Evolutionary conservation across 495 filamentous ascomycete species (phyloP).

Genomic region (Daldinia decipiens): DNA sequence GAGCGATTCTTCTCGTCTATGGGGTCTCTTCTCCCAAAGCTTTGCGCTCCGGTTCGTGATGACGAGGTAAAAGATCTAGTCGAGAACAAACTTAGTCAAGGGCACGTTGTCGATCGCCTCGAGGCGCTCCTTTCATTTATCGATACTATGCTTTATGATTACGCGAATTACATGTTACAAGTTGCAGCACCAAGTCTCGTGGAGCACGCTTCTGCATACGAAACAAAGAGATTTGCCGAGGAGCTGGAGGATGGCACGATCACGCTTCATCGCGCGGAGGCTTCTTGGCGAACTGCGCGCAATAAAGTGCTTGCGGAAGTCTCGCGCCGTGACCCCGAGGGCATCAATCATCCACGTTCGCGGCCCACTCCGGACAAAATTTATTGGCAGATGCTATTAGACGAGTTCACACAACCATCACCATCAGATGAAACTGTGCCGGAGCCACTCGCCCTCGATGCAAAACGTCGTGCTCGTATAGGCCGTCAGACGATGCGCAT

Average conservation of each 20-base stretch:
- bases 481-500: constrained; percentile 77
- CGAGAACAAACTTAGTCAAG: constrained; percentile 72
- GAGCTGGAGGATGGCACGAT: constrained; percentile 68
- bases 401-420: constrained; percentile 61
- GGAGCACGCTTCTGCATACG: constrained; percentile 81
- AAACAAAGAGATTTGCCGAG: constrained; percentile 78
- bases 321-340: constrained; percentile 76
- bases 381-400: constrained; percentile 79
- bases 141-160: constrained; percentile 91
- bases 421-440: constrained; percentile 70
- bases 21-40: constrained; percentile 85
- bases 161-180: constrained; percentile 92
- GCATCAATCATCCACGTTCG: constrained; percentile 62
- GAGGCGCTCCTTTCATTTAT: constrained; percentile 86
- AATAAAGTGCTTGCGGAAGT: constrained; percentile 76
- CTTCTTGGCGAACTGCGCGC: constrained; percentile 77
- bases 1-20: constrained; percentile 93
- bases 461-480: constrained; percentile 71
- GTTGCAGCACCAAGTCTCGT: constrained; percentile 83
- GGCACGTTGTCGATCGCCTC: constrained; percentile 84
- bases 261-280: constrained; percentile 70
- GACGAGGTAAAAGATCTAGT: constrained; percentile 81
- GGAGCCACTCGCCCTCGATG: constrained; percentile 87
- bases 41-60: constrained; percentile 93
- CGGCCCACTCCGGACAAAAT: constrained; percentile 73